These are phyloP conservation scores for Lagenidium sp. DNA, from an alignment of 352 stramenopile species.

Conservation along the genomic window DNA sequence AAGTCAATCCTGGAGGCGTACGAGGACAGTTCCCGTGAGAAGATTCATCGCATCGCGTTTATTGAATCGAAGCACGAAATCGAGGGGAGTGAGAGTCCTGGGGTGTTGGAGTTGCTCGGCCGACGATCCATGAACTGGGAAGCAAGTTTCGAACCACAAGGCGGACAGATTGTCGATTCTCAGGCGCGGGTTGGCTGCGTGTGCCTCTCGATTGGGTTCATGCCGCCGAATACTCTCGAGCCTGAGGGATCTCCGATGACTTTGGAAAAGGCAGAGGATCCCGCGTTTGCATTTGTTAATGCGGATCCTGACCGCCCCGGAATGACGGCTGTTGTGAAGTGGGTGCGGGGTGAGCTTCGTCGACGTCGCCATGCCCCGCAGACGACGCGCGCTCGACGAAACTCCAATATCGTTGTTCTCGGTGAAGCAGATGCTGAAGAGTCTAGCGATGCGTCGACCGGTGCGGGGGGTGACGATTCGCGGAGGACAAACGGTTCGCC, in stretches of 20 bases:
- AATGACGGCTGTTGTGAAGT: slow-evolving; percentile 83
- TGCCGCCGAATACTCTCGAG: slow-evolving; percentile 42
- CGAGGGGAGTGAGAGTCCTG: slow-evolving; percentile 62
- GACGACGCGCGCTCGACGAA: slow-evolving; percentile 24
- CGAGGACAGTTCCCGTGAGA: slow-evolving; percentile 61
- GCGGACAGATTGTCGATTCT: slow-evolving; percentile 79
- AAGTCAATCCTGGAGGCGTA: slow-evolving; percentile 81
- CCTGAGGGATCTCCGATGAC: slow-evolving; percentile 59
- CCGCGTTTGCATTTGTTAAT: slow-evolving; percentile 73
- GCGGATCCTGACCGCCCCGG: slow-evolving; percentile 66
- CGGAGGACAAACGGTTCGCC: slow-evolving; percentile 1
- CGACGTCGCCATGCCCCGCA: slow-evolving; percentile 26
- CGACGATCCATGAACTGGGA: slow-evolving; percentile 87
- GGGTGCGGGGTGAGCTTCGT: slow-evolving; percentile 55
- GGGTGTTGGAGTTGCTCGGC: slow-evolving; percentile 72
- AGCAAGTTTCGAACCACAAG: slow-evolving; percentile 71
- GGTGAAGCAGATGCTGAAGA: slow-evolving; percentile 74
- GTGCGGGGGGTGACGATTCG: slow-evolving; percentile 2
- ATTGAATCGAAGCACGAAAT: slow-evolving; percentile 88
- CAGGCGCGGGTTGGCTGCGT: slow-evolving; percentile 82
- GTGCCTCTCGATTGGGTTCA: slow-evolving; percentile 78
- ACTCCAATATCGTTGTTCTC: slow-evolving; percentile 85
- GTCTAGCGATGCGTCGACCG: slow-evolving; percentile 61
- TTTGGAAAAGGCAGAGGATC: slow-evolving; percentile 72
- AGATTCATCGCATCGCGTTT: slow-evolving; percentile 75